Evolutionary conservation across 345 rosid species (phyloP).

Genomic region (Raphanus sativus): DNA sequence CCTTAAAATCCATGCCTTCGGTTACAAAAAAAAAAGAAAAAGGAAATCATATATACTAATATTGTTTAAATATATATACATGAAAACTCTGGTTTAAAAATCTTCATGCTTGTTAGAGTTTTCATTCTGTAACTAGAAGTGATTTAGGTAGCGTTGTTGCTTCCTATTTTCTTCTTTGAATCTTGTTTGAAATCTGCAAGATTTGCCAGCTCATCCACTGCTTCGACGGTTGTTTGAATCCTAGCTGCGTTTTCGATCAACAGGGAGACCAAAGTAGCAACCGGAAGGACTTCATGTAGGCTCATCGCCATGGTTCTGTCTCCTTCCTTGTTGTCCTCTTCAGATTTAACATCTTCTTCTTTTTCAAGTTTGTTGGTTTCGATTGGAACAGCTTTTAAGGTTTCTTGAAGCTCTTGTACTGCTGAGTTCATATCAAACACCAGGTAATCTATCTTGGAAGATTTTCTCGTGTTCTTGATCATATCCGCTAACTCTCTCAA

Average conservation of each 20-base stretch:
- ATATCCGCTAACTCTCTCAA: constrained; percentile 51
- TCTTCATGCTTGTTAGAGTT: constrained; percentile 26
- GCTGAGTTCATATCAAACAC: constrained; percentile 60
- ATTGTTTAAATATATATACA: constrained; percentile 8
- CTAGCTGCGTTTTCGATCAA: constrained; percentile 56
- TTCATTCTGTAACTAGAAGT: constrained; percentile 8
- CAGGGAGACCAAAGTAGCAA: constrained; percentile 57
- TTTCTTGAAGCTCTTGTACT: constrained; percentile 54
- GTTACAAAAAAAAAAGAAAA: background rate
- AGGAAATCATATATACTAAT: constrained; percentile 5
- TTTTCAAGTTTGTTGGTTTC: constrained; percentile 26
- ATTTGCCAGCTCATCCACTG: constrained; percentile 50
- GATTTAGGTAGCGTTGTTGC: constrained; percentile 20
- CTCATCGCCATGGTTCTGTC: constrained; percentile 26
- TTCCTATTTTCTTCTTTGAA: constrained; percentile 27
- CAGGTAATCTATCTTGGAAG: constrained; percentile 48
- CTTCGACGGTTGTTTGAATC: constrained; percentile 49
- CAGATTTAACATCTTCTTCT: constrained; percentile 24
- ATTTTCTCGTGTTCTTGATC: constrained; percentile 48
- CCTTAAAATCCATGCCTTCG: constrained; percentile 21
- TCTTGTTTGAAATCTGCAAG: constrained; percentile 58
- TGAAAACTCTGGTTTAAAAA: constrained; percentile 22
- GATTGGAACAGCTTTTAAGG: constrained; percentile 49
- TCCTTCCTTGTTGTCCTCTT: background rate
- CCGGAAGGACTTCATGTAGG: constrained; percentile 57